Base-by-base conservation (phyloP, 176 grass and related monocot genomes). In the Typha latifolia region DNA sequence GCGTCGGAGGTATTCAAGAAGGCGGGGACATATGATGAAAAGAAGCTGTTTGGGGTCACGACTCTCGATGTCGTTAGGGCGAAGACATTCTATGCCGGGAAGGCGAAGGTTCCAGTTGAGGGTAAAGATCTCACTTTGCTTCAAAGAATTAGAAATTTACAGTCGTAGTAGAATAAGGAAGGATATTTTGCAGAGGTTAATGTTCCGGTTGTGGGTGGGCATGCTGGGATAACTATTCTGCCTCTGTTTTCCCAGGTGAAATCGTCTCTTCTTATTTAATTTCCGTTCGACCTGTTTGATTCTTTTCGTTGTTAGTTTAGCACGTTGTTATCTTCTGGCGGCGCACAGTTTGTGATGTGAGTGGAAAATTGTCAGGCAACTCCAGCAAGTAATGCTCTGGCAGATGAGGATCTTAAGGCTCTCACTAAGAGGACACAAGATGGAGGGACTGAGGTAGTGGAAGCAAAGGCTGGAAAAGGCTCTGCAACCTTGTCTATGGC, bases 401-500 rank as follows among this genome's bases (percentile, higher is more conserved):
- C 83, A 3, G 62, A 81, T 1, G 89, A 97, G 62, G 80, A 90
- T 53, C 86, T 90, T 51, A 82, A 79, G 55, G 94, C 86, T 52
- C 85, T 99, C 61, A 93, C 94, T 55, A 99, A 93, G 76, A 90
- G 94, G 79, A 97, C 86, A 61, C 94, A 99, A 78, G 89, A 99
- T 37, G 94, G 94, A 67, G 89, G 89, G 49, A 99, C 89, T 3
- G 89, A 99, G 77, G 94, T 99, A 69, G 94, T 99, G 67, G 94
- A 99, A 74, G 94, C 94, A 49, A 99, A 93, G 76, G 89, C 86
- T 78, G 94, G 89, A 57, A 97, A 97, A 79, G 94, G 89, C 53
- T 99, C 94, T 66, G 94, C 89, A 66, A 99, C 94, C 22, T 82
- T 99, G 76, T 99, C 89, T n/a, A 99, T 99, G 89, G 89, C 85